phyloP scores from a whole-genome alignment of 192 early-diverging fungal species.

The Podila minutissima region DNA sequence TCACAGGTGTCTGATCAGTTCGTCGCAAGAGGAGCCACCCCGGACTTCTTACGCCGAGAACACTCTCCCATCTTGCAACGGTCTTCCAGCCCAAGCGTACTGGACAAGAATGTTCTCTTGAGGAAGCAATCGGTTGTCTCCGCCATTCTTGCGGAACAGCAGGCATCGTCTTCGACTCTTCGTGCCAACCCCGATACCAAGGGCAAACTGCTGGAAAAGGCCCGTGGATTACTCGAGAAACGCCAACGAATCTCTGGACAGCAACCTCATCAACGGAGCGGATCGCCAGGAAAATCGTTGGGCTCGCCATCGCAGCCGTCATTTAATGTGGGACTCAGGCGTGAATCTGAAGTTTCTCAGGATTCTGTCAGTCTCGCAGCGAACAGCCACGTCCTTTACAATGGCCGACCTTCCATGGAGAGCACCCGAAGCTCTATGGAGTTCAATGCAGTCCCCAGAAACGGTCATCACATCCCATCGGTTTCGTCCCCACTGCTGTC shows the following conservation, averaged over 20 bases:
- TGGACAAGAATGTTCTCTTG: neutral
- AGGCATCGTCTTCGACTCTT: neutral
- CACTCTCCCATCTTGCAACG: neutral
- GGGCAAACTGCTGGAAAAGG: neutral
- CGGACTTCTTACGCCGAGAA: neutral
- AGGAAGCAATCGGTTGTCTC: neutral
- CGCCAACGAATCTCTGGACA: neutral
- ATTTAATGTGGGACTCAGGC: too few species aligned
- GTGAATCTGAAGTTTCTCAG: too few species aligned
- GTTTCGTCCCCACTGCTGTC: too few species aligned
- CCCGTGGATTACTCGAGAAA: neutral
- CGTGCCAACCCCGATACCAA: neutral
- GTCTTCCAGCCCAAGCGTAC: neutral
- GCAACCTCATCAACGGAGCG: neutral
- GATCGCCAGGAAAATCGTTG: neutral
- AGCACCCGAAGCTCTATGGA: too few species aligned
- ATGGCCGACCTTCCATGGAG: too few species aligned
- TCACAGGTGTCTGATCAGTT: neutral
- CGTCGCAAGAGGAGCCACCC: neutral
- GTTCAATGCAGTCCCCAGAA: too few species aligned
- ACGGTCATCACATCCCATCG: too few species aligned
- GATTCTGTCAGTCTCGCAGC: too few species aligned
- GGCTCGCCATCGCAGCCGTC: neutral
- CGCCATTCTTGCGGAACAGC: neutral
- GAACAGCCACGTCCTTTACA: too few species aligned